phyloP scores from a whole-genome alignment of 2,329 filamentous ascomycete genomes.

The Sarocladiaceae sp. region DNA sequence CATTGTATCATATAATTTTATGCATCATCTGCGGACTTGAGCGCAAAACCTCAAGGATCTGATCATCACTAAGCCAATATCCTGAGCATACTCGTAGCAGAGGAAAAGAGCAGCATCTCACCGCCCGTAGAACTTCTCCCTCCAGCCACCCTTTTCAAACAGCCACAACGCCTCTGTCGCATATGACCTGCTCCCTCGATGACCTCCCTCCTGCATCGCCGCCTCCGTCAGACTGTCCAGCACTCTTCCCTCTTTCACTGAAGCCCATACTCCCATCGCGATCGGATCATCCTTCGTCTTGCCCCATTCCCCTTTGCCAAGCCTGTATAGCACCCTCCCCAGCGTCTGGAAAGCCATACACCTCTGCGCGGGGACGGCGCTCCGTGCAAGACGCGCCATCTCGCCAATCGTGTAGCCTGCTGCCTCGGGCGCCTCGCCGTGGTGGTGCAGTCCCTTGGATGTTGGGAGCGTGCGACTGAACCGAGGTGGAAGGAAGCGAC shows the following conservation, averaged over 20 bases:
- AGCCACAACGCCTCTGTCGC: conserved; percentile 88
- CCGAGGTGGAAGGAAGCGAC: conserved; percentile 25
- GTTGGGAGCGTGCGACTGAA: conserved; percentile 59
- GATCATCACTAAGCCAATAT: too few relatives aligned
- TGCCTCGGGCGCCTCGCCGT: conserved; percentile 84
- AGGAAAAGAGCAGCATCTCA: too few relatives aligned
- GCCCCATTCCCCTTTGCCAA: conserved; percentile 68
- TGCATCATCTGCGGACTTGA: too few relatives aligned
- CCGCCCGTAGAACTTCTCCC: conserved; percentile 52
- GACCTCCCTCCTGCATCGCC: conserved; percentile 60
- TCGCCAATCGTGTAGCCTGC: conserved; percentile 92
- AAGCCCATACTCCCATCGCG: conserved; percentile 76
- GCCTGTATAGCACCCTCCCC: conserved; percentile 74
- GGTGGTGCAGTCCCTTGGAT: conserved; percentile 81
- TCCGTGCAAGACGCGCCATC: conserved; percentile 72
- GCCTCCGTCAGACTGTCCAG: conserved; percentile 73
- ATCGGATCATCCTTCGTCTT: conserved; percentile 51
- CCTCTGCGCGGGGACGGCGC: conserved; percentile 75
- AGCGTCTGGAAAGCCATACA: conserved; percentile 90
- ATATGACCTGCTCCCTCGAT: conserved; percentile 76
- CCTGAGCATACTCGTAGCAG: too few relatives aligned
- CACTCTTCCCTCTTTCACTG: conserved; percentile 69
- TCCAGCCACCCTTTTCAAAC: conserved; percentile 67
- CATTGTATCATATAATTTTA: too few relatives aligned
- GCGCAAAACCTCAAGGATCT: too few relatives aligned